Evolutionary conservation across 2,329 filamentous ascomycete genomes (phyloP).

Genomic region (Hypoxylon sp.): DNA sequence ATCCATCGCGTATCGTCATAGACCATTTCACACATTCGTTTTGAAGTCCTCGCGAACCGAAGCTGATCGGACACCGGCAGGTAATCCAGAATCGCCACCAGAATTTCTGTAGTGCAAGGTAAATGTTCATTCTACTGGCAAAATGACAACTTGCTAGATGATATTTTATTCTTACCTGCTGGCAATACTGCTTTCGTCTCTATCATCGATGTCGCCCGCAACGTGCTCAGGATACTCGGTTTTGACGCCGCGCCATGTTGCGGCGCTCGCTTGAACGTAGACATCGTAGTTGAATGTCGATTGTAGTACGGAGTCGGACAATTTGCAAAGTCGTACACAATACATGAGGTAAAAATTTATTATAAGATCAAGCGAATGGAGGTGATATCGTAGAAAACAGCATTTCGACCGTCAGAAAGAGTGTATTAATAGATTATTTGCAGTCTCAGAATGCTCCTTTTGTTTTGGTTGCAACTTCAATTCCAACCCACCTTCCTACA

Average conservation of each 20-base stretch:
- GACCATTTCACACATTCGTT: constrained; percentile 95
- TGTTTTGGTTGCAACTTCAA: constrained; percentile 7
- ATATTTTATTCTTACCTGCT: constrained; percentile 71
- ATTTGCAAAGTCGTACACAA: constrained; percentile 21
- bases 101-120: constrained; percentile 74
- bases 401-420: background rate
- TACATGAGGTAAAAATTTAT: constrained; percentile 14
- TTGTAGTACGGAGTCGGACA: constrained; percentile 20
- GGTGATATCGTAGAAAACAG: constrained; percentile 6
- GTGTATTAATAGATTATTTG: constrained; percentile 3
- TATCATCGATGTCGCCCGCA: constrained; percentile 86
- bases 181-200: constrained; percentile 84
- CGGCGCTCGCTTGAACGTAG: constrained; percentile 58
- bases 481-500: constrained; percentile 15
- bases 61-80: constrained; percentile 88
- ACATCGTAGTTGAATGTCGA: constrained; percentile 47
- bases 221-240: constrained; percentile 77
- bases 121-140: constrained; percentile 14
- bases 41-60: constrained; percentile 85
- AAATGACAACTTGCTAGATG: background rate
- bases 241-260: constrained; percentile 56
- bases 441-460: background rate
- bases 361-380: constrained; percentile 6
- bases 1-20: constrained; percentile 99
- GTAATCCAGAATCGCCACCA: constrained; percentile 90